These are phyloP conservation scores for Irpex lacteus DNA, from an alignment of 1,284 basidiomycete species.

Conservation along the genomic window DNA sequence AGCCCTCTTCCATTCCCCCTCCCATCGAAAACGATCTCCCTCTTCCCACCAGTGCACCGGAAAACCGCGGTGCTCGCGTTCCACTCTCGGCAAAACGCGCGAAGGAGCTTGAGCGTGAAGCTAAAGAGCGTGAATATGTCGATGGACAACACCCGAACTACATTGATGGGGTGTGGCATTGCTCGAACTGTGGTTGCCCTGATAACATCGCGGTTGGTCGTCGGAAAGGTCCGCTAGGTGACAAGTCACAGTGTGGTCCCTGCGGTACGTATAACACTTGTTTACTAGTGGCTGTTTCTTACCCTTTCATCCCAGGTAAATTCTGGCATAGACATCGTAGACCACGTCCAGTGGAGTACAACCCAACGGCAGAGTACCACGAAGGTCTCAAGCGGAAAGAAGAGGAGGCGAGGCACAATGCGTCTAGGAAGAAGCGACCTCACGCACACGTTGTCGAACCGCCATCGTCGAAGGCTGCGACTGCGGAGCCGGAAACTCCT, in stretches of 20 bases:
- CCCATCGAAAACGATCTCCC: slow-evolving; percentile 60
- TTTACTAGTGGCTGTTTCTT: not conserved
- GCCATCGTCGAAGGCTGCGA: slow-evolving; percentile 38
- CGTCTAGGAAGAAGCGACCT: slow-evolving; percentile 53
- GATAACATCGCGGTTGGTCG: slow-evolving; percentile 81
- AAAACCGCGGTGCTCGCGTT: slow-evolving; percentile 44
- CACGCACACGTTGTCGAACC: slow-evolving; percentile 27
- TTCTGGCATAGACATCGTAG: slow-evolving; percentile 82
- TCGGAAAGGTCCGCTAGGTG: slow-evolving; percentile 85
- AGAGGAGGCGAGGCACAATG: slow-evolving; percentile 45
- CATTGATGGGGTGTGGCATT: slow-evolving; percentile 88
- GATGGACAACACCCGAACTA: slow-evolving; percentile 80
- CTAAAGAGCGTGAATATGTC: slow-evolving; percentile 77
- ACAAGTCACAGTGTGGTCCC: slow-evolving; percentile 87
- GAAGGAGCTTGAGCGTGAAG: slow-evolving; percentile 76
- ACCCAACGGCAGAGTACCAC: slow-evolving; percentile 69
- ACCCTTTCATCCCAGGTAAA: slow-evolving; percentile 51
- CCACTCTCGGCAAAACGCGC: slow-evolving; percentile 54
- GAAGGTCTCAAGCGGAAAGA: slow-evolving; percentile 51
- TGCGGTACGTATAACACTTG: slow-evolving; percentile 67
- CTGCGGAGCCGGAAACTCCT: slow-evolving; percentile 53
- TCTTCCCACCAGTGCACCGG: slow-evolving; percentile 33
- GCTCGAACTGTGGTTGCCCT: slow-evolving; percentile 88
- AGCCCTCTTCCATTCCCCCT: slow-evolving; percentile 52
- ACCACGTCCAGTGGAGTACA: slow-evolving; percentile 77